These are phyloP conservation scores for Mortierella sp. DNA, from an alignment of 371 early-diverging fungal species.

Conservation along the genomic window DNA sequence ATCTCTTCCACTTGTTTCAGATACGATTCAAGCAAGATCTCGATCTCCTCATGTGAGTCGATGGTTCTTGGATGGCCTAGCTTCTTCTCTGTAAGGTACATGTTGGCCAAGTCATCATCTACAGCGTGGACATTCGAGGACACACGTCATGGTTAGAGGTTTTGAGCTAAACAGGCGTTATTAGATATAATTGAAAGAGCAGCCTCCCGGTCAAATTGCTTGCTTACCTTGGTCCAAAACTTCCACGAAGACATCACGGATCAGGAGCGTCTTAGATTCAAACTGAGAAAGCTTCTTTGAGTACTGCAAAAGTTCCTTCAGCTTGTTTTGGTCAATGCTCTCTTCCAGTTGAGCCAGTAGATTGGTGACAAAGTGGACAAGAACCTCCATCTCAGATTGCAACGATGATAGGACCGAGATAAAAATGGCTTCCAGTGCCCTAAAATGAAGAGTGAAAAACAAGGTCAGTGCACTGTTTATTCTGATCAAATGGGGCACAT, in stretches of 20 bases:
- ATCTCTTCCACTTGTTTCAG: constrained; percentile 88
- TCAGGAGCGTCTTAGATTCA: constrained; percentile 76
- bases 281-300: constrained; percentile 81
- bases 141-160: background rate
- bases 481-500: background rate
- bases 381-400: constrained; percentile 78
- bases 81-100: constrained; percentile 87
- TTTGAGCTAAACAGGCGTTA: background rate
- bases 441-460: background rate
- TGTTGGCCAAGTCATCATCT: constrained; percentile 90
- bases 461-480: constrained; percentile 4
- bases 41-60: constrained; percentile 87
- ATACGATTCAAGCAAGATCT: constrained; percentile 89
- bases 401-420: constrained; percentile 77
- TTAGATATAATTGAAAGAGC: background rate
- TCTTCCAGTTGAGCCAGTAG: constrained; percentile 77
- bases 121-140: background rate
- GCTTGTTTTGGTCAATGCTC: constrained; percentile 75
- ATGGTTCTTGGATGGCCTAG: constrained; percentile 64
- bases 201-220: background rate
- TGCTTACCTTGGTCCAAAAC: constrained; percentile 77
- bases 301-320: constrained; percentile 80
- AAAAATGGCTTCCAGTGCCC: constrained; percentile 85
- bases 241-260: constrained; percentile 82
- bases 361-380: constrained; percentile 69